Evolutionary conservation across 2,329 filamentous ascomycete species (phyloP).

Genomic region (Diaporthe aspalathi): DNA sequence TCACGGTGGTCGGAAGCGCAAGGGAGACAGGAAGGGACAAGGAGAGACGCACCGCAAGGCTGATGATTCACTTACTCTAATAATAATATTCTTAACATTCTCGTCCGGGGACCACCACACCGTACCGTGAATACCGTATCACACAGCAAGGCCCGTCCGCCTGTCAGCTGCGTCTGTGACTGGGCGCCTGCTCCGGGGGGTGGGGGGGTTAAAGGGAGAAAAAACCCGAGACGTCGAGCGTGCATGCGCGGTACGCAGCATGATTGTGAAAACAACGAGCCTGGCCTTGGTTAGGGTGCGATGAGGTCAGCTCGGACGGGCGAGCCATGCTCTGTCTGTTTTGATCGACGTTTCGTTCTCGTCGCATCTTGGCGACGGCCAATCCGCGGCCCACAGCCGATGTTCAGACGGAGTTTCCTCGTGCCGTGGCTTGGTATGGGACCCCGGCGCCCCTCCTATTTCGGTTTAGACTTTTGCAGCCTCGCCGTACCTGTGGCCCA

Average conservation of each 20-base stretch:
- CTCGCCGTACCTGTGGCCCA: neutral
- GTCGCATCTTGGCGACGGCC: constrained; percentile 32
- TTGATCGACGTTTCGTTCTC: constrained; percentile 38
- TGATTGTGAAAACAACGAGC: neutral
- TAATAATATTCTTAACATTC: neutral
- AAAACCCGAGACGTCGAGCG: neutral
- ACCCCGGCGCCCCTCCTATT: constrained; percentile 3
- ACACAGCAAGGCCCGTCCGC: neutral
- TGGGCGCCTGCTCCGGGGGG: neutral
- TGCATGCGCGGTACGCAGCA: neutral
- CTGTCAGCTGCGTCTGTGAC: neutral
- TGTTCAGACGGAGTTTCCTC: constrained; percentile 21
- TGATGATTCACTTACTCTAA: neutral
- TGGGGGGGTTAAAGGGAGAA: no score
- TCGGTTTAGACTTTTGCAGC: constrained; percentile 6
- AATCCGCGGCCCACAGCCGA: constrained; percentile 18
- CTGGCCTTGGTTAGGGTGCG: constrained; percentile 10
- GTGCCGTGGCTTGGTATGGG: constrained; percentile 25
- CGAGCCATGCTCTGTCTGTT: constrained; percentile 19
- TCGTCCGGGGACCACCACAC: neutral
- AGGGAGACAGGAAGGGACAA: neutral
- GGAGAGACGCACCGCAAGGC: neutral
- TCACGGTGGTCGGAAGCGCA: neutral
- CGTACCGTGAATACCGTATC: no score
- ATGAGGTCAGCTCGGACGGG: constrained; percentile 20